Evolutionary conservation across 768 basidiomycete genomes (phyloP).

Genomic region (Austroboletus eburneus): DNA sequence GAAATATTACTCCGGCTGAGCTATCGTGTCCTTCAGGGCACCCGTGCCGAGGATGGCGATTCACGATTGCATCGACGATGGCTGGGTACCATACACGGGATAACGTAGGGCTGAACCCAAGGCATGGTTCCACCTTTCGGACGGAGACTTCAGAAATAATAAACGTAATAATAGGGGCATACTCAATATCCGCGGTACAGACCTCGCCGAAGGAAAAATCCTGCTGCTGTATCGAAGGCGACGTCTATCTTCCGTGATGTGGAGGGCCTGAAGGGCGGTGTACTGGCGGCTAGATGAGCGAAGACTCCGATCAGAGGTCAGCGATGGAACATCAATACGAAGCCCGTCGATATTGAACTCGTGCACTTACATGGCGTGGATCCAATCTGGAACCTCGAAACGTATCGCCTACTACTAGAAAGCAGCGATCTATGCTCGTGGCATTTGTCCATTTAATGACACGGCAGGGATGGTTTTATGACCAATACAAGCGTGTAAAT

Average conservation of each 20-base stretch:
- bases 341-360: slow-evolving; percentile 82
- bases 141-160: slow-evolving; percentile 30
- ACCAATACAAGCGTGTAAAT: slow-evolving; percentile 32
- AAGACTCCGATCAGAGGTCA: not conserved
- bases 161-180: slow-evolving; percentile 2
- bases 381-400: slow-evolving; percentile 65
- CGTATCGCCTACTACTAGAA: too few relatives aligned
- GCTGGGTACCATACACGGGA: slow-evolving; percentile 59
- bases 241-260: slow-evolving; percentile 43
- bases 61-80: too few relatives aligned
- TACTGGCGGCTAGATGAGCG: slow-evolving; percentile 26
- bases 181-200: slow-evolving; percentile 51
- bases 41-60: too few relatives aligned
- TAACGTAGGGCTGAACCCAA: slow-evolving; percentile 72
- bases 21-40: slow-evolving; percentile 48
- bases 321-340: slow-evolving; percentile 61
- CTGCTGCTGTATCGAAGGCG: slow-evolving; percentile 49
- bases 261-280: not conserved
- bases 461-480: slow-evolving; percentile 77
- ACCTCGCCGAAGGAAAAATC: slow-evolving; percentile 89
- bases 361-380: slow-evolving; percentile 57
- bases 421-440: slow-evolving; percentile 68
- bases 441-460: slow-evolving; percentile 65
- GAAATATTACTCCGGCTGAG: slow-evolving; percentile 51
- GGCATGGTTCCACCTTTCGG: slow-evolving; percentile 58